phyloP scores from a whole-genome alignment of 352 stramenopile species.

The Globisporangium paroecandrum region DNA sequence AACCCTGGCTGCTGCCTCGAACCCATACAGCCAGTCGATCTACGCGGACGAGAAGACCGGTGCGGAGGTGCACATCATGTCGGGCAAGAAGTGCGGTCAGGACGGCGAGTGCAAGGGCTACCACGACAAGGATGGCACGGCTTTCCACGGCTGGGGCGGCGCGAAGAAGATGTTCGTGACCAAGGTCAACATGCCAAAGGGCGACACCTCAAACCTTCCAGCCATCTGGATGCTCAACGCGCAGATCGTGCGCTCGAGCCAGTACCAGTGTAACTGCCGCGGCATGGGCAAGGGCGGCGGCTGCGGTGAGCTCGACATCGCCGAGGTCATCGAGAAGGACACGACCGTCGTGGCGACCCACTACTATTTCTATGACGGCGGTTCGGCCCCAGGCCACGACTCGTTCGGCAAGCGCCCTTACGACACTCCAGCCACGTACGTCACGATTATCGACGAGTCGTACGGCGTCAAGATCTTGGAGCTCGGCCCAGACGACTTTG shows the following conservation, averaged over 20 bases:
- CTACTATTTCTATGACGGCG: conserved; percentile 79
- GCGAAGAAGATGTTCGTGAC: conserved; percentile 77
- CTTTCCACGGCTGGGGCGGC: conserved; percentile 61
- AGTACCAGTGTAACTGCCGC: conserved; percentile 85
- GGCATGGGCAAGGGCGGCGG: conserved; percentile 52
- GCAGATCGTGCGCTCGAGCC: conserved; percentile 61
- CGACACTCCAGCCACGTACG: conserved; percentile 46
- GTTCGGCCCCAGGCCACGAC: conserved; percentile 56
- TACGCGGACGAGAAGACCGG: conserved; percentile 61
- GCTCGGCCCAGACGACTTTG: conserved; percentile 58
- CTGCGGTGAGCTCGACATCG: conserved; percentile 78
- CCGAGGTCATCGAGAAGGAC: conserved; percentile 67
- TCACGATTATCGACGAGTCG: conserved; percentile 70
- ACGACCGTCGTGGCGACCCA: conserved; percentile 59
- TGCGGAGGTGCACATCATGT: conserved; percentile 77
- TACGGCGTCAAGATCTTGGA: conserved; percentile 67
- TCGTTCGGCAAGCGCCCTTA: conserved; percentile 49
- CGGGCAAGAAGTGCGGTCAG: conserved; percentile 47
- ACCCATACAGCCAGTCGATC: conserved; percentile 37
- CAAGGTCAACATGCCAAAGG: conserved; percentile 58
- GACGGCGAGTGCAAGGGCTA: conserved; percentile 55
- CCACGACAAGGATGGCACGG: conserved; percentile 69
- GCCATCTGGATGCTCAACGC: conserved; percentile 76
- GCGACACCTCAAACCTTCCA: conserved; percentile 45
- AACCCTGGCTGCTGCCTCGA: conserved; percentile 42